phyloP scores from a whole-genome alignment of 805 yeast species.

The Metschnikowia koreensis region DNA sequence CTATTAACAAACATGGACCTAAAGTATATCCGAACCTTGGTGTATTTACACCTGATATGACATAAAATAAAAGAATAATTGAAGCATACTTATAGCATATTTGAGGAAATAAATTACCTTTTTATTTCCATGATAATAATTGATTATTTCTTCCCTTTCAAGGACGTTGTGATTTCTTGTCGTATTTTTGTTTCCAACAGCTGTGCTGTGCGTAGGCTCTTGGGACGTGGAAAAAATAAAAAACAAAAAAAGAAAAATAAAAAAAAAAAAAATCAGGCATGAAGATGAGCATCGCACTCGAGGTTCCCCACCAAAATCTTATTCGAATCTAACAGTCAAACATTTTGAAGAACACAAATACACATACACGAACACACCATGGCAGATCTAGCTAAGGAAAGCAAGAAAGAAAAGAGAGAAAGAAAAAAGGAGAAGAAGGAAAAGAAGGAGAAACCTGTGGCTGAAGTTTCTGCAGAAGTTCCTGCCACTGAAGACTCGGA shows the following conservation, averaged over 20 bases:
- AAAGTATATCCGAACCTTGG: too few species aligned
- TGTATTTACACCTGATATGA: too few species aligned
- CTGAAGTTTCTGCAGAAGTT: constrained; percentile 22
- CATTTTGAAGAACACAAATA: neutral
- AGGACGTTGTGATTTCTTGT: too few species aligned
- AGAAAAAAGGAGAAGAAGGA: constrained; percentile 22
- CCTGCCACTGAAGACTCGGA: neutral
- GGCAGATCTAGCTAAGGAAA: constrained; percentile 16
- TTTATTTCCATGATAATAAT: too few species aligned
- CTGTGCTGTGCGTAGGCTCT: too few species aligned
- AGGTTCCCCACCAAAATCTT: neutral
- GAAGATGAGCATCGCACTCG: constrained; percentile 1
- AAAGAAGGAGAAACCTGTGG: constrained; percentile 13
- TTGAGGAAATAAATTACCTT: too few species aligned
- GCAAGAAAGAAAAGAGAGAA: constrained; percentile 24
- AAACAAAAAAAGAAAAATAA: neutral
- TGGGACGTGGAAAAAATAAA: too few species aligned
- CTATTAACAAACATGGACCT: too few species aligned
- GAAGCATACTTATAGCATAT: too few species aligned
- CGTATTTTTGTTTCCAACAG: neutral
- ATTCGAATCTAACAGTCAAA: neutral
- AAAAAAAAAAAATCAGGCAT: neutral
- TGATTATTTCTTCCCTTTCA: too few species aligned
- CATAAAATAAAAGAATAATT: too few species aligned
- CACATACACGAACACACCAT: constrained; percentile 2